Base-by-base conservation (phyloP, 1,139 yeast species). In the Suhomyces terraborum region DNA sequence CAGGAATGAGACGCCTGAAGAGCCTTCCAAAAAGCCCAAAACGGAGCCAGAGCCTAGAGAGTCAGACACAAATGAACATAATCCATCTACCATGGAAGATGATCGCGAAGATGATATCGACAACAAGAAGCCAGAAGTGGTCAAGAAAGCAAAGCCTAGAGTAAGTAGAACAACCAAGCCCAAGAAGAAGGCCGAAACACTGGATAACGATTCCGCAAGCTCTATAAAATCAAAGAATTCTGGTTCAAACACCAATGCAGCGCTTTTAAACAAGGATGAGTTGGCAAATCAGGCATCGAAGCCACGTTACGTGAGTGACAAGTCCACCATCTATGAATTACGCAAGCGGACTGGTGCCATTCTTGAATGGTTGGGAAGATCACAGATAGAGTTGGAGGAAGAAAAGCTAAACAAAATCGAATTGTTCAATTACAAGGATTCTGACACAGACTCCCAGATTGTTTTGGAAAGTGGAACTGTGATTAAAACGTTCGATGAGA, bases 321-420 rank as follows among this genome's bases (percentile, higher is more conserved):
- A 87, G 41, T 78, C 88, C 2, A 76, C 89, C 2, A 65, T 89
- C 45, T 77, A 78, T 50, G 98, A 91, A 58, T 81, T 91, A 82
- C 79, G 91, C 41, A 83, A 88, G 56, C 75, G 98, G 43, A 87
- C 89, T 1, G 86, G 91, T 4, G 95, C 96, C 3, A 89, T 93
- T 14, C 69, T 91, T 54, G 98, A 93, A 64, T 93, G 91, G 75
- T 75, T 91, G 22, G 88, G 88, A 7, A 73, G 96, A 36, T 84
- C 95, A 2, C 95, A 88, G 59, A 62, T 81, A 43, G 97, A 93
- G 56, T 67, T 89, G 47, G 83, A 82, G 32, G 79, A 77, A 38
- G 96, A 89, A 55, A 81, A 82, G 49, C 66, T 72, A 8, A 73
- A 75, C 43, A 78, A 86, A 52, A 66, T 69, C 30, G 73, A 70